A percentile compares a stretch with the other conserved stretches of the same genome.
These are phyloP conservation scores for Clavariopsis aquatica DNA, from an alignment of 495 filamentous ascomycete species.

Conservation along the genomic window DNA sequence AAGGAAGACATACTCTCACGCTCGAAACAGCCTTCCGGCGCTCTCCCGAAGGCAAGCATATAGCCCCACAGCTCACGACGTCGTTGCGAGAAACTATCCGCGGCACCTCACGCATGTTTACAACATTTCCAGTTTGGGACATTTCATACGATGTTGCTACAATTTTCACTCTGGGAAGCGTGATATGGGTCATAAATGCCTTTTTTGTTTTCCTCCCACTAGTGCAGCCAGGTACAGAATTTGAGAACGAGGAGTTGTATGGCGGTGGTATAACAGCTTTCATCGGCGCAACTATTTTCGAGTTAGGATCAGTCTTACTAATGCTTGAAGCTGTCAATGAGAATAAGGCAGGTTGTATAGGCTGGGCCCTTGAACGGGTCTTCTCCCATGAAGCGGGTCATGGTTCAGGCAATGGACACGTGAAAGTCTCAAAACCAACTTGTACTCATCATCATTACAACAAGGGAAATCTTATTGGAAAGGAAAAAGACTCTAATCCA, in stretches of 20 bases:
- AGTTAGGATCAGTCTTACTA: conserved; percentile 64
- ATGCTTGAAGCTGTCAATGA: conserved; percentile 72
- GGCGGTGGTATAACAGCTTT: conserved; percentile 67
- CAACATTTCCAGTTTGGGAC: conserved; percentile 65
- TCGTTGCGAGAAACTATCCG: conserved; percentile 45
- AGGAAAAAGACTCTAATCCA: conserved; percentile 25
- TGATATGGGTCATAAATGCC: conserved; percentile 67
- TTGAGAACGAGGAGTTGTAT: conserved; percentile 52
- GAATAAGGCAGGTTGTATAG: conserved; percentile 66
- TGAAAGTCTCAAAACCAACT: conserved; percentile 18
- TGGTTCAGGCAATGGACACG: not conserved
- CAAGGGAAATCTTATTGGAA: conserved; percentile 50
- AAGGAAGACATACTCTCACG: conserved; percentile 63
- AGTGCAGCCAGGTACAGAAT: conserved; percentile 55
- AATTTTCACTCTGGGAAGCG: conserved; percentile 64
- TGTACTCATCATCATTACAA: conserved; percentile 61
- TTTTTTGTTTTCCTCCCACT: conserved; percentile 69
- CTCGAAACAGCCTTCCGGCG: conserved; percentile 45
- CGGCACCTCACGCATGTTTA: conserved; percentile 59
- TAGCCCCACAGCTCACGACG: conserved; percentile 51
- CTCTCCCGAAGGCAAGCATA: conserved; percentile 37
- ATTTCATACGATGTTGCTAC: conserved; percentile 67
- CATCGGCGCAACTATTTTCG: conserved; percentile 70
- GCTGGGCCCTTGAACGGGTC: conserved; percentile 62
- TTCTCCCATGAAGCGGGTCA: conserved; percentile 17